Evolutionary conservation across 441 rosid genomes (phyloP).

Genomic region (Kokia cookei): DNA sequence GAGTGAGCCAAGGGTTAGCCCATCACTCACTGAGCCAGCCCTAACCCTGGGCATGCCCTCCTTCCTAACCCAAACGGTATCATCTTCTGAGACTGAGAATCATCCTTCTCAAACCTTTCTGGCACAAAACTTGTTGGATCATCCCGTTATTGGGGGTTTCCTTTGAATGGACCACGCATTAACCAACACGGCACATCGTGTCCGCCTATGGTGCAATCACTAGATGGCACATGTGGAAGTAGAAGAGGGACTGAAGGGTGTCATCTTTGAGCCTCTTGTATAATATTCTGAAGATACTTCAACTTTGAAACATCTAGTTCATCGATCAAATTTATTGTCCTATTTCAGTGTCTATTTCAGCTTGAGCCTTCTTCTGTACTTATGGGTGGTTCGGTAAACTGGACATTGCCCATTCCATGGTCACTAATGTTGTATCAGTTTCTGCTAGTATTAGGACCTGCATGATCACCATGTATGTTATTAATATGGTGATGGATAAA

Average conservation of each 20-base stretch:
- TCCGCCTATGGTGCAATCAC: neutral
- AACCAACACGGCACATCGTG: neutral
- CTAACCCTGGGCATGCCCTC: neutral
- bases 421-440: neutral
- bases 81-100: neutral
- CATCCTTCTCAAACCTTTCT: neutral
- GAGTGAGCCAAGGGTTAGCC: neutral
- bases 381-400: neutral
- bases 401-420: neutral
- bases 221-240: constrained; percentile 15
- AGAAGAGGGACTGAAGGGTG: neutral
- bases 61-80: neutral
- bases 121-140: neutral
- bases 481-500: too few relatives aligned
- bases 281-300: constrained; percentile 2
- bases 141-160: neutral
- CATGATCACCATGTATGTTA: neutral
- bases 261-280: neutral
- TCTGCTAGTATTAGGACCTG: neutral
- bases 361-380: neutral
- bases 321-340: neutral
- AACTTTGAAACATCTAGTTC: neutral
- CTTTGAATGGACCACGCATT: neutral
- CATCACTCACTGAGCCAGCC: neutral
- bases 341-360: neutral